A percentile compares a stretch with the other conserved stretches of the same genome.
Conservation (phyloP, 1,139 yeast genomes). For the Yarrowia galli region DNA sequence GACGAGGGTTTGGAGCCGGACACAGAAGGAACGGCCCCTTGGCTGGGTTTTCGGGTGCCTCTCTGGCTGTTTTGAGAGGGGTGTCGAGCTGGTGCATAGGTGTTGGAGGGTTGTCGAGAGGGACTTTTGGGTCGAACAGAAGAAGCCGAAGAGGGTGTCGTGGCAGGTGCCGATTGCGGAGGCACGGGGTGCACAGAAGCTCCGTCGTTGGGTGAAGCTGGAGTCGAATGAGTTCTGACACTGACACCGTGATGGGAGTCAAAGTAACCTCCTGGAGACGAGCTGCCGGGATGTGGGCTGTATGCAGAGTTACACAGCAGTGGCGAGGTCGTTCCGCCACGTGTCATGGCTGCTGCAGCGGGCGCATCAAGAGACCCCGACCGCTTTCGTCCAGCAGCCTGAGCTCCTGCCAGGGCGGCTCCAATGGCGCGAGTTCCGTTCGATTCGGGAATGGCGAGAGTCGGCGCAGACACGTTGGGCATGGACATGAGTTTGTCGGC, state of each 20-base stretch:
- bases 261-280: constrained; percentile 23
- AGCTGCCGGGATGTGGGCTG: not conserved
- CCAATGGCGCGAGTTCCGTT: constrained; percentile 22
- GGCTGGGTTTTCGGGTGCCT: constrained; percentile 32
- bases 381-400: constrained; percentile 6
- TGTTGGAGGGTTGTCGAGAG: constrained; percentile 46
- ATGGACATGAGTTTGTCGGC: constrained; percentile 18
- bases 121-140: constrained; percentile 42
- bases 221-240: constrained; percentile 24
- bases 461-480: constrained; percentile 31
- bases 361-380: constrained; percentile 32
- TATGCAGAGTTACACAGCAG: constrained; percentile 26
- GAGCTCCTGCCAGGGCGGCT: constrained; percentile 14
- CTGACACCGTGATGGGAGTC: constrained; percentile 11
- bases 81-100: constrained; percentile 47
- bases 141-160: not conserved
- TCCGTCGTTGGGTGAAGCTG: constrained; percentile 19
- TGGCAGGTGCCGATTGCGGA: not conserved
- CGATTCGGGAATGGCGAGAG: constrained; percentile 9
- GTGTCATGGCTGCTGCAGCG: not conserved
- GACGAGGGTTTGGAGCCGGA: constrained; percentile 40
- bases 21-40: constrained; percentile 17
- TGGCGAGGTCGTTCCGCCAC: constrained; percentile 23
- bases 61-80: constrained; percentile 41
- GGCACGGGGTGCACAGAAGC: constrained; percentile 12